These are phyloP conservation scores for Allium cepa DNA, from an alignment of 106 monocot genomes.

Conservation along the genomic window DNA sequence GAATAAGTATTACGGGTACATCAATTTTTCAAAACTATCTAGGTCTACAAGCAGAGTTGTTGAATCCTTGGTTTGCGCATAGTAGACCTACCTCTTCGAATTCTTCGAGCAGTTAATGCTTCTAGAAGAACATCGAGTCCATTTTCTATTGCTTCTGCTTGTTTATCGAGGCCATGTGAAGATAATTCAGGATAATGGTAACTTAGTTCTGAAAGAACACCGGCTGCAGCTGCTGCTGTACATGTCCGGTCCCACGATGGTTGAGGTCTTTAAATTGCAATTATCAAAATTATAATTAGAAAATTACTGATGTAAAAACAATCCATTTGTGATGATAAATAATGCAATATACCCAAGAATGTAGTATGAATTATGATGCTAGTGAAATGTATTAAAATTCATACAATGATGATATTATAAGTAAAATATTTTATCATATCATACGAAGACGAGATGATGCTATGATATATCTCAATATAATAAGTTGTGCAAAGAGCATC, in stretches of 20 bases:
- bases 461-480: too few relatives aligned
- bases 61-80: slow-evolving; percentile 41
- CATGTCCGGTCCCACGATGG: slow-evolving; percentile 94
- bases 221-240: slow-evolving; percentile 92
- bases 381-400: too few relatives aligned
- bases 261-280: slow-evolving; percentile 55
- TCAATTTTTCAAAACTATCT: neutral
- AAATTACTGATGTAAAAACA: too few relatives aligned
- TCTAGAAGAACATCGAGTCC: slow-evolving; percentile 61
- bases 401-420: too few relatives aligned
- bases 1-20: too few relatives aligned
- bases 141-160: slow-evolving; percentile 62
- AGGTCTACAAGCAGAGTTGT: slow-evolving; percentile 29
- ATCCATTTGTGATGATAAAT: too few relatives aligned
- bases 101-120: slow-evolving; percentile 50
- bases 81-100: slow-evolving; percentile 62
- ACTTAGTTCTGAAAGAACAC: slow-evolving; percentile 73
- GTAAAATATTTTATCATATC: too few relatives aligned
- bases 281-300: too few relatives aligned
- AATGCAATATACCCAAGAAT: too few relatives aligned
- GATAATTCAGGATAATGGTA: slow-evolving; percentile 25
- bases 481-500: too few relatives aligned
- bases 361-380: too few relatives aligned
- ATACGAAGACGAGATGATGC: too few relatives aligned
- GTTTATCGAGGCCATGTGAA: slow-evolving; percentile 40